Evolutionary conservation across 176 grass and related monocot species (phyloP).

Genomic region (Pontederia crassipes): DNA sequence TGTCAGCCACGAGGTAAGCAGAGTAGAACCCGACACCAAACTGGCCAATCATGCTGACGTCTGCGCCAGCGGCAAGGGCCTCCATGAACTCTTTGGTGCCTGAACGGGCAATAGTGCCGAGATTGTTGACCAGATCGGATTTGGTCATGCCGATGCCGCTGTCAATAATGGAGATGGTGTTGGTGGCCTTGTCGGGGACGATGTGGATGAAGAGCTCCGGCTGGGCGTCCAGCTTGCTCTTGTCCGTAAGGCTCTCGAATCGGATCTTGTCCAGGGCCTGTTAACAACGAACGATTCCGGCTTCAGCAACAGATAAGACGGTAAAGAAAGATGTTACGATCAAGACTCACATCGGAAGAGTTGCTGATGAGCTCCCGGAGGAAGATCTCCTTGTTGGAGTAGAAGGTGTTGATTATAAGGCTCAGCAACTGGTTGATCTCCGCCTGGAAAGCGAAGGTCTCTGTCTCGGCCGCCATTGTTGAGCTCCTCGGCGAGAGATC

Average conservation of each 20-base stretch:
- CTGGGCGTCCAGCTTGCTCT: slow-evolving; percentile 16
- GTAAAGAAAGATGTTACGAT: neutral
- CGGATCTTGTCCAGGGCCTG: slow-evolving; percentile 17
- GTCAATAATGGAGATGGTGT: slow-evolving; percentile 7
- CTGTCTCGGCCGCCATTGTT: neutral
- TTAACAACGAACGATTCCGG: neutral
- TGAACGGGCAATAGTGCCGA: no score
- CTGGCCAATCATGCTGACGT: no score
- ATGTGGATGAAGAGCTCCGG: slow-evolving; percentile 17
- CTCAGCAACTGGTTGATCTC: no score
- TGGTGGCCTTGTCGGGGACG: slow-evolving; percentile 8
- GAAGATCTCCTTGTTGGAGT: neutral
- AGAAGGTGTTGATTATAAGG: no score
- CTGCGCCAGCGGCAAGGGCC: no score
- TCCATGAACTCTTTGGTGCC: no score
- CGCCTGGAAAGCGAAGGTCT: neutral
- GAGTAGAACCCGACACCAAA: neutral
- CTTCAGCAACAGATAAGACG: neutral
- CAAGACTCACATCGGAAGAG: slow-evolving; percentile 1
- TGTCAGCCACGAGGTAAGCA: slow-evolving; percentile 1
- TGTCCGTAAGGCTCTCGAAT: slow-evolving; percentile 14
- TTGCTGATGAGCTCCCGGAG: slow-evolving; percentile 7
- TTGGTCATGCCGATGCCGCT: neutral
- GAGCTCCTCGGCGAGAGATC: neutral
- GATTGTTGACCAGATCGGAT: no score